phyloP scores from a whole-genome alignment of 2,329 filamentous ascomycete species.

The Aspergillus cejpii region DNA sequence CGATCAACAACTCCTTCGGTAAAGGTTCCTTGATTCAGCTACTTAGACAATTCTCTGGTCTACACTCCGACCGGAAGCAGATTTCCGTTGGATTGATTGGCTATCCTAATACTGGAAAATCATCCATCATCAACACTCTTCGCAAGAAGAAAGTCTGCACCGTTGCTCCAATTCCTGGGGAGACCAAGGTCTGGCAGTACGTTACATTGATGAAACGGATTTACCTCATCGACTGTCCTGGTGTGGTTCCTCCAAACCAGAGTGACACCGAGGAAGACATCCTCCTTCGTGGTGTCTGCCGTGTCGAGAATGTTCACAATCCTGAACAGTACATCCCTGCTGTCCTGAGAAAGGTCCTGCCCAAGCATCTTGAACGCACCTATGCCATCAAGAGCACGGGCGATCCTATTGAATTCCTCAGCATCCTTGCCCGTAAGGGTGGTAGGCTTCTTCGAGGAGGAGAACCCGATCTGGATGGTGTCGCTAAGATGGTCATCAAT shows the following conservation, averaged over 20 bases:
- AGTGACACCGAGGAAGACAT: conserved; percentile 82
- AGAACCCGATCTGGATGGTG: conserved; percentile 90
- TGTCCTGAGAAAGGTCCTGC: conserved; percentile 71
- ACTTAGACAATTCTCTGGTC: conserved; percentile 81
- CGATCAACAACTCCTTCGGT: conserved; percentile 91
- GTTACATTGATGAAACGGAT: conserved; percentile 92
- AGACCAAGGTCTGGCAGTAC: conserved; percentile 98
- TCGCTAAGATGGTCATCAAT: conserved; percentile 94
- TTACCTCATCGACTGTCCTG: conserved; percentile 92
- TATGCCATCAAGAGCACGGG: conserved; percentile 80
- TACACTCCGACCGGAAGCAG: conserved; percentile 88
- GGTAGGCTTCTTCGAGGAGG: conserved; percentile 82
- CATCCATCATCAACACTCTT: conserved; percentile 92
- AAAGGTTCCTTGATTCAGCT: conserved; percentile 92
- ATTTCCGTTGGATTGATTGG: conserved; percentile 85
- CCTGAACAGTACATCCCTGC: conserved; percentile 92
- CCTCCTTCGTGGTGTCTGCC: conserved; percentile 79
- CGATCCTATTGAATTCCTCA: conserved; percentile 73
- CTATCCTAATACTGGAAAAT: conserved; percentile 93
- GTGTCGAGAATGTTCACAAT: conserved; percentile 93
- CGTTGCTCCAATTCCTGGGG: conserved; percentile 88
- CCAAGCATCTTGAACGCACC: conserved; percentile 82
- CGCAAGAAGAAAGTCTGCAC: conserved; percentile 90
- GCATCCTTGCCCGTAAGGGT: conserved; percentile 76
- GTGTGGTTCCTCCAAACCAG: conserved; percentile 84